These are phyloP conservation scores for Dalbergia oliveri DNA, from an alignment of 306 rosid genomes.

Conservation along the genomic window DNA sequence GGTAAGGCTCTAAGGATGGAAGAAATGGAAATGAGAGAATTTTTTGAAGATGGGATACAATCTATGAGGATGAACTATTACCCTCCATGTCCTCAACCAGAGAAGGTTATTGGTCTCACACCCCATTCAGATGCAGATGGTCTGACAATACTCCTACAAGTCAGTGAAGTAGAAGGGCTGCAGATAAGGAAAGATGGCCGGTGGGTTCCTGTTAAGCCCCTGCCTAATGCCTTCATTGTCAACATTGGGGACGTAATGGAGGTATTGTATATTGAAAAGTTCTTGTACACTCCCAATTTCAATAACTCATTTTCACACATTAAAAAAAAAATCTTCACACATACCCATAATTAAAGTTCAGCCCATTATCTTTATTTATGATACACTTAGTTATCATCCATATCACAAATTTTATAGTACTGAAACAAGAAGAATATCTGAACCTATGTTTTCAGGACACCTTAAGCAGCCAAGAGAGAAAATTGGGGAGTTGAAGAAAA, in stretches of 20 bases:
- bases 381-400: no score
- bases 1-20: conserved; percentile 42
- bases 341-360: no score
- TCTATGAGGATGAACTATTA: conserved; percentile 61
- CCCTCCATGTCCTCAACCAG: conserved; percentile 59
- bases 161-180: conserved; percentile 53
- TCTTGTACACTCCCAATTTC: no score
- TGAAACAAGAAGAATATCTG: no score
- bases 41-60: conserved; percentile 48
- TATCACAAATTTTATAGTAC: no score
- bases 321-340: neutral
- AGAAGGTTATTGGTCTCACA: conserved; percentile 51
- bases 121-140: conserved; percentile 52
- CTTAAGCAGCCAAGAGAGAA: no score
- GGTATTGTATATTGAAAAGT: conserved; percentile 23
- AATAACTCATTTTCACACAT: neutral
- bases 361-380: no score
- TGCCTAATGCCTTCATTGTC: conserved; percentile 52
- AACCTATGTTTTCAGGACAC: no score
- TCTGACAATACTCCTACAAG: conserved; percentile 54
- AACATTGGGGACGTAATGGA: conserved; percentile 53
- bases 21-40: conserved; percentile 41
- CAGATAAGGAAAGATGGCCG: conserved; percentile 49
- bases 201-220: conserved; percentile 53
- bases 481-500: no score